Percentiles rank a stretch among this genome's conserved stretches.
These are phyloP conservation scores for Fusarium tjaetaba DNA, from an alignment of 2,329 filamentous ascomycete species.

Conservation along the genomic window DNA sequence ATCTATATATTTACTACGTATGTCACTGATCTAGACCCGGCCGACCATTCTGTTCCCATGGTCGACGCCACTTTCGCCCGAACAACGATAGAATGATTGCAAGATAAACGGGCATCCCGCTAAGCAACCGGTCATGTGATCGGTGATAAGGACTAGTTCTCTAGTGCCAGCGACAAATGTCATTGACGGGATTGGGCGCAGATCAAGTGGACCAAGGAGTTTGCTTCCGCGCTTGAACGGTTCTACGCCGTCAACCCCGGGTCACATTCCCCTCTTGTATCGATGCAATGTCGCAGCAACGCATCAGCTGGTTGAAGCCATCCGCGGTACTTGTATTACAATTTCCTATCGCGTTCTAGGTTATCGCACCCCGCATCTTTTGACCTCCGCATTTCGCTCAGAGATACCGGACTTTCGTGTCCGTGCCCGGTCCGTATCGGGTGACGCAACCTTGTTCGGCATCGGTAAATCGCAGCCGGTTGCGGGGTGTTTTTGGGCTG, in stretches of 20 bases:
- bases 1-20: conserved; percentile 13
- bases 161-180: conserved; percentile 3
- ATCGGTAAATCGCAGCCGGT: conserved; percentile 19
- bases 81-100: neutral
- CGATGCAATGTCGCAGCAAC: neutral
- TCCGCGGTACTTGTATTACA: conserved; percentile 18
- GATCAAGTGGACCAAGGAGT: conserved; percentile 12
- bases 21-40: neutral
- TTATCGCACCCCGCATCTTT: conserved; percentile 17
- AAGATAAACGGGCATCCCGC: conserved; percentile 17
- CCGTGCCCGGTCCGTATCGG: conserved; percentile 24
- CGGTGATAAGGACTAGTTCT: conserved; percentile 19
- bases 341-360: conserved; percentile 36
- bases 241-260: conserved; percentile 24
- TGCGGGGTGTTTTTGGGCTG: conserved; percentile 4
- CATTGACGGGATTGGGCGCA: conserved; percentile 9
- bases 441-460: conserved; percentile 29
- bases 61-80: conserved; percentile 2
- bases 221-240: conserved; percentile 13
- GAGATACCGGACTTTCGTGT: conserved; percentile 25
- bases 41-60: neutral
- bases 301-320: conserved; percentile 30
- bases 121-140: conserved; percentile 32
- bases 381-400: conserved; percentile 21
- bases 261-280: conserved; percentile 10